Evolutionary conservation across 2,329 filamentous ascomycete genomes (phyloP).

Genomic region (Cadophora malorum): DNA sequence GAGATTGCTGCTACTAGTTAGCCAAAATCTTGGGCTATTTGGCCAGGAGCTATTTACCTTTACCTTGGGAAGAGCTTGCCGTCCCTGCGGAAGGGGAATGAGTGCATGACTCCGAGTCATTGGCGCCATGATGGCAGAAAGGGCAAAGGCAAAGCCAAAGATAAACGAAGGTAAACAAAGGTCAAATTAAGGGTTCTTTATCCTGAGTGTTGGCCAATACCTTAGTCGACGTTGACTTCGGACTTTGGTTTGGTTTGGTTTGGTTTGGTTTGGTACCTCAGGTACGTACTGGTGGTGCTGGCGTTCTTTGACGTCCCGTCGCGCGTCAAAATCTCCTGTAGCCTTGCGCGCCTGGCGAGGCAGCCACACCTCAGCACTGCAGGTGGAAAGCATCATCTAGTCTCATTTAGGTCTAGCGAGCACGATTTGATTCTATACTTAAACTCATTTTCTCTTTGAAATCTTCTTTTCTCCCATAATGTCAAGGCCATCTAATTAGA

Average conservation of each 20-base stretch:
- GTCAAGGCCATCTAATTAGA: constrained; percentile 97
- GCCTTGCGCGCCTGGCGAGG: constrained; percentile 1
- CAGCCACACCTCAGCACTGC: not conserved
- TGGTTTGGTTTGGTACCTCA: too few relatives aligned
- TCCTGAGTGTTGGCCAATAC: not conserved
- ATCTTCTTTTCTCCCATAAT: constrained; percentile 58
- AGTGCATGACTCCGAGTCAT: constrained; percentile 41
- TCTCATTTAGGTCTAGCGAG: not conserved
- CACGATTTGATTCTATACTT: not conserved
- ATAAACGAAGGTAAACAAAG: not conserved
- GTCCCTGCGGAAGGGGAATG: constrained; percentile 33
- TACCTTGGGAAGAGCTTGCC: constrained; percentile 34
- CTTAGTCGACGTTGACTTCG: not conserved
- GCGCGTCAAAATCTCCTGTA: not conserved
- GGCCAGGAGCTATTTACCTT: not conserved
- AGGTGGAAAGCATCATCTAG: not conserved
- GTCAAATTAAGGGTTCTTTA: not conserved
- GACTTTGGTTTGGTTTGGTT: not conserved
- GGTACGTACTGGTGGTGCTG: not conserved
- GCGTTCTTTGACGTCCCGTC: not conserved
- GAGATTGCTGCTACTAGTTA: constrained; percentile 39
- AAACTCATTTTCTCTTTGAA: constrained; percentile 11
- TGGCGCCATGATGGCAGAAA: constrained; percentile 41
- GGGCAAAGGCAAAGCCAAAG: not conserved
- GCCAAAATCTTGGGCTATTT: constrained; percentile 18